These are phyloP conservation scores for Hortiboletus flavorubellus DNA, from an alignment of 768 basidiomycete genomes.

Conservation along the genomic window DNA sequence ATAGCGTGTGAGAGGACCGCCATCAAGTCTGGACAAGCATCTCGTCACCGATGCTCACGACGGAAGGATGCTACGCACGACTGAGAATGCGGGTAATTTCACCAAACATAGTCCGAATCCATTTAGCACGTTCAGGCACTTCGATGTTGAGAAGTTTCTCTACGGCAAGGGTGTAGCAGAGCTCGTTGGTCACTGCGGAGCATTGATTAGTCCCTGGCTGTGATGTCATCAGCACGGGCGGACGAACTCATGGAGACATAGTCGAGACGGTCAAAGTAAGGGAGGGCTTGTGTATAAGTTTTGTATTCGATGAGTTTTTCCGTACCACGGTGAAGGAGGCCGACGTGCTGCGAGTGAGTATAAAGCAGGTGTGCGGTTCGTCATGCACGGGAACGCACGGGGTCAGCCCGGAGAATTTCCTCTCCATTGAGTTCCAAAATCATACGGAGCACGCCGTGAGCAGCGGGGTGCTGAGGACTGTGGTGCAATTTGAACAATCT, in stretches of 20 bases:
- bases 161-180: constrained; percentile 95
- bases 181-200: constrained; percentile 93
- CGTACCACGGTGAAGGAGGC: constrained; percentile 93
- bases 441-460: constrained; percentile 96
- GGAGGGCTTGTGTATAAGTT: constrained; percentile 94
- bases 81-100: constrained; percentile 96
- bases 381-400: constrained; percentile 42
- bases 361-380: constrained; percentile 3
- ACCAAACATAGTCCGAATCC: constrained; percentile 96
- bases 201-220: constrained; percentile 2
- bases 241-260: constrained; percentile 98
- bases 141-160: constrained; percentile 98
- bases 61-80: constrained; percentile 48
- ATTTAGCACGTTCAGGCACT: constrained; percentile 95
- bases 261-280: constrained; percentile 98
- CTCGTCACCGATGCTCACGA: constrained; percentile 1
- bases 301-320: constrained; percentile 99
- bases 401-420: constrained; percentile 85
- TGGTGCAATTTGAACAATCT: background rate
- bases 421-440: constrained; percentile 98
- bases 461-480: constrained; percentile 92
- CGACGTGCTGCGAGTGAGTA: constrained; percentile 67
- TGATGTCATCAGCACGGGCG: background rate
- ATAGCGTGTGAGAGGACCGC: constrained; percentile 92
- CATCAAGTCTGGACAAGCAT: constrained; percentile 71